Conservation (phyloP, 768 basidiomycete species). For the Clitopilus hobsonii region DNA sequence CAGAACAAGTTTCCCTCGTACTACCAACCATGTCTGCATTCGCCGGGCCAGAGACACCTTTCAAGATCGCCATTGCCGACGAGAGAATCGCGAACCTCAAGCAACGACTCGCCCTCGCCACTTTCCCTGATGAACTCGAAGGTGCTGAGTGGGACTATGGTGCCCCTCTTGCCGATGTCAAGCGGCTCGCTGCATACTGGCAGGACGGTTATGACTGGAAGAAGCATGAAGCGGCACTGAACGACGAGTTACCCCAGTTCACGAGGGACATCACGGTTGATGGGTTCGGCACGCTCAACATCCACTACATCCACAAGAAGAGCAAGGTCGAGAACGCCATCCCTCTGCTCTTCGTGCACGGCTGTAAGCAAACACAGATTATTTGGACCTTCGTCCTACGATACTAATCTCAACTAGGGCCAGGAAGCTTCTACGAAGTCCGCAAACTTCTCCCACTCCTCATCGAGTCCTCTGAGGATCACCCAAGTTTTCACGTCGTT, state of each 20-base stretch:
- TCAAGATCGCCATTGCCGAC: conserved; percentile 44
- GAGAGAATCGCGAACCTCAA: conserved; percentile 32
- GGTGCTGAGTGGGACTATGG: conserved; percentile 51
- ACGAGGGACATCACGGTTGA: conserved; percentile 45
- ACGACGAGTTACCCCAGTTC: conserved; percentile 51
- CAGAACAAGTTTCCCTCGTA: neutral
- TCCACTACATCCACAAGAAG: conserved; percentile 57
- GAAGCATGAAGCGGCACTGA: conserved; percentile 44
- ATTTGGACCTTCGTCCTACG: too few relatives aligned
- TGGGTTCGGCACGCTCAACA: conserved; percentile 34
- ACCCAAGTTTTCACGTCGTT: conserved; percentile 64
- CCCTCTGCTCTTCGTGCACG: conserved; percentile 58
- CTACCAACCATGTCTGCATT: neutral
- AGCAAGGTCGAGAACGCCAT: conserved; percentile 42
- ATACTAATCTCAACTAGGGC: conserved; percentile 42
- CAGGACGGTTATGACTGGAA: conserved; percentile 53
- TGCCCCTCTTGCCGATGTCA: conserved; percentile 42
- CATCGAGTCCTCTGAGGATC: conserved; percentile 31
- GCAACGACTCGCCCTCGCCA: conserved; percentile 40
- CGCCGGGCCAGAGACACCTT: conserved; percentile 21
- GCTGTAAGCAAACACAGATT: conserved; percentile 41
- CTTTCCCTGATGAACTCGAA: conserved; percentile 57
- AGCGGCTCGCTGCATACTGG: conserved; percentile 47
- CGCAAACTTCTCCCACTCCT: conserved; percentile 54
- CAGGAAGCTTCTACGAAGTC: conserved; percentile 54